Evolutionary conservation across 2,329 filamentous ascomycete species (phyloP).

Genomic region (Trichoderma koningiopsis): DNA sequence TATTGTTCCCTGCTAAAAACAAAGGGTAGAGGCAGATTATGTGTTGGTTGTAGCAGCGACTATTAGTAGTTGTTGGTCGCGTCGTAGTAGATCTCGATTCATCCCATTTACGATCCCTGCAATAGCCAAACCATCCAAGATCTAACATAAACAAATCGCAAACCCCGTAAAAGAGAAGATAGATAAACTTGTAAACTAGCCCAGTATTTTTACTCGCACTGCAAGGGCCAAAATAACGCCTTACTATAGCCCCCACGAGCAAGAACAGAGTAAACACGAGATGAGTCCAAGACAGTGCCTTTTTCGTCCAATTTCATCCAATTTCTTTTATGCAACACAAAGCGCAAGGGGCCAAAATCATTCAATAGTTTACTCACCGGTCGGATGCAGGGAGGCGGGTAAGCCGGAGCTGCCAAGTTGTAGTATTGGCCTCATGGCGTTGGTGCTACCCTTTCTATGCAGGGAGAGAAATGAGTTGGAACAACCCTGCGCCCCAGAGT

Average conservation of each 20-base stretch:
- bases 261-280: not conserved
- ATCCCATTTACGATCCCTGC: not conserved
- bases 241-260: not conserved
- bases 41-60: not conserved
- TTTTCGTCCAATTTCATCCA: not conserved
- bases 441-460: conserved; percentile 7
- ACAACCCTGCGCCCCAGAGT: no score
- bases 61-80: not conserved
- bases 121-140: not conserved
- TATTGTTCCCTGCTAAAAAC: not conserved
- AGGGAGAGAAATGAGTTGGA: not conserved
- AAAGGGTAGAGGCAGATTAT: not conserved
- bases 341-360: not conserved
- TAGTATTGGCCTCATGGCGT: not conserved
- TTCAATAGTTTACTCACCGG: not conserved
- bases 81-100: not conserved
- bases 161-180: not conserved
- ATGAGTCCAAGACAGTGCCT: conserved; percentile 5
- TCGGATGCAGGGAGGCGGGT: not conserved
- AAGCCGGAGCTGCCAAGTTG: not conserved
- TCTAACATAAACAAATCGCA: not conserved
- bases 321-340: not conserved
- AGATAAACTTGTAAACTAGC: not conserved
- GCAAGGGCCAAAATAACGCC: not conserved
- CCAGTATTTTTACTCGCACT: not conserved